Evolutionary conservation across 208 protist species (phyloP).

Genomic region (Crithidia expoeki): DNA sequence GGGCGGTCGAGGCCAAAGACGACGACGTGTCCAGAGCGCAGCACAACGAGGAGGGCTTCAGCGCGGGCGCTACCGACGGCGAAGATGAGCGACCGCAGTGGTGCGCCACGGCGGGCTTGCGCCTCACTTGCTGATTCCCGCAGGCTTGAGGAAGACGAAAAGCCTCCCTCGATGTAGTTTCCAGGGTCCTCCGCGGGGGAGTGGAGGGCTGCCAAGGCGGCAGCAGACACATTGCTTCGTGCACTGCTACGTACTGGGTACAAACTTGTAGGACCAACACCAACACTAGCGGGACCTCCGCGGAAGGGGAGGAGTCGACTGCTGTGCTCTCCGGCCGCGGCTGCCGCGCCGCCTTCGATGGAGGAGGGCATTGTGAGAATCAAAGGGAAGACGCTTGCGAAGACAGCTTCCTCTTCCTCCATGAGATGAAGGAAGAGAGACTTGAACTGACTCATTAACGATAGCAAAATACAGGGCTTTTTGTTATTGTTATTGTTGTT

Average conservation of each 20-base stretch:
- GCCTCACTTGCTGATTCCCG: conserved; percentile 2
- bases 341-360: conserved; percentile 9
- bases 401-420: conserved; percentile 38
- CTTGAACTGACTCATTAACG: conserved; percentile 22
- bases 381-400: conserved; percentile 26
- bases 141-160: not conserved
- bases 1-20: conserved; percentile 53
- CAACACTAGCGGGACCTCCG: too few relatives aligned
- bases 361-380: conserved; percentile 9
- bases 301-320: not conserved
- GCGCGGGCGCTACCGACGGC: conserved; percentile 47
- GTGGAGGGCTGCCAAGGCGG: conserved; percentile 7
- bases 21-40: conserved; percentile 50
- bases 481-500: not conserved
- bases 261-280: not conserved
- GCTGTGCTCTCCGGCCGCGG: conserved; percentile 20
- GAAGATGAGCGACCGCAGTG: conserved; percentile 41
- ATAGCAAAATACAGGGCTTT: not conserved
- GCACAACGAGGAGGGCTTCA: conserved; percentile 54
- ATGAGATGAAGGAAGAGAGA: conserved; percentile 38
- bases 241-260: not conserved
- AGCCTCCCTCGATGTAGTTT: not conserved
- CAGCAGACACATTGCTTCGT: not conserved
- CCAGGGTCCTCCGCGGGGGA: conserved; percentile 18
- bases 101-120: not conserved